phyloP scores from a whole-genome alignment of 2,329 filamentous ascomycete species.

The Phialophora verrucosa region DNA sequence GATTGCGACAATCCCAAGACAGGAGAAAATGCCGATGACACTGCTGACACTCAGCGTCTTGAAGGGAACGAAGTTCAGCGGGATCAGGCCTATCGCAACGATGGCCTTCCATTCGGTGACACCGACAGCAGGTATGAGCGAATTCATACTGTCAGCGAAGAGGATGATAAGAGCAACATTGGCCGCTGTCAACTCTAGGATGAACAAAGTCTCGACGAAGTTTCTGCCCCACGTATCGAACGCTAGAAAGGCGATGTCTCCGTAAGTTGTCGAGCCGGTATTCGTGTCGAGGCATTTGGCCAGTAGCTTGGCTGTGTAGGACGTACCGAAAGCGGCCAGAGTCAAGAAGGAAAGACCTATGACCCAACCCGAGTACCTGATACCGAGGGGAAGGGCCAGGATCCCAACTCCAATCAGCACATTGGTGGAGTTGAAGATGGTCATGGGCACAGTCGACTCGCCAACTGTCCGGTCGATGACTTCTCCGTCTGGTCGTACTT shows the following conservation, averaged over 20 bases:
- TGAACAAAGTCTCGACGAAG: slow-evolving; percentile 83
- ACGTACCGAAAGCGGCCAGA: slow-evolving; percentile 75
- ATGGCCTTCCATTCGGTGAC: slow-evolving; percentile 81
- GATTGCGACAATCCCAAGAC: slow-evolving; percentile 83
- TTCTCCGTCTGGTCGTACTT: slow-evolving; percentile 60
- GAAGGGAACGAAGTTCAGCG: slow-evolving; percentile 83
- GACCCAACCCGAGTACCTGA: slow-evolving; percentile 88
- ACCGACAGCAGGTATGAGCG: slow-evolving; percentile 74
- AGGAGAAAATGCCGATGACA: slow-evolving; percentile 88
- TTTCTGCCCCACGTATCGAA: slow-evolving; percentile 83
- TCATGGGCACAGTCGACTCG: slow-evolving; percentile 94
- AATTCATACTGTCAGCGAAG: slow-evolving; percentile 87
- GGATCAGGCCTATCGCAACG: slow-evolving; percentile 77
- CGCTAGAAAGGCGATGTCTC: slow-evolving; percentile 87
- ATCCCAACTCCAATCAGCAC: slow-evolving; percentile 89
- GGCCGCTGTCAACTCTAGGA: slow-evolving; percentile 81
- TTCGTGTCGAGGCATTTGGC: slow-evolving; percentile 89
- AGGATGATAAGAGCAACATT: slow-evolving; percentile 89
- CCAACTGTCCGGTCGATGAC: slow-evolving; percentile 84
- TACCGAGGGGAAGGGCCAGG: slow-evolving; percentile 82
- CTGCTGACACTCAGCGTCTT: slow-evolving; percentile 87
- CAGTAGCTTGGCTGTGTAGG: slow-evolving; percentile 83
- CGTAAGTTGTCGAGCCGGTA: slow-evolving; percentile 86
- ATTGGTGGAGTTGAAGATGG: slow-evolving; percentile 94
- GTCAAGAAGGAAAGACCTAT: slow-evolving; percentile 76